A percentile compares a stretch with the other conserved stretches of the same genome.
These are phyloP conservation scores for Triangularia verruculosa DNA, from an alignment of 2,329 filamentous ascomycete species.

Conservation along the genomic window DNA sequence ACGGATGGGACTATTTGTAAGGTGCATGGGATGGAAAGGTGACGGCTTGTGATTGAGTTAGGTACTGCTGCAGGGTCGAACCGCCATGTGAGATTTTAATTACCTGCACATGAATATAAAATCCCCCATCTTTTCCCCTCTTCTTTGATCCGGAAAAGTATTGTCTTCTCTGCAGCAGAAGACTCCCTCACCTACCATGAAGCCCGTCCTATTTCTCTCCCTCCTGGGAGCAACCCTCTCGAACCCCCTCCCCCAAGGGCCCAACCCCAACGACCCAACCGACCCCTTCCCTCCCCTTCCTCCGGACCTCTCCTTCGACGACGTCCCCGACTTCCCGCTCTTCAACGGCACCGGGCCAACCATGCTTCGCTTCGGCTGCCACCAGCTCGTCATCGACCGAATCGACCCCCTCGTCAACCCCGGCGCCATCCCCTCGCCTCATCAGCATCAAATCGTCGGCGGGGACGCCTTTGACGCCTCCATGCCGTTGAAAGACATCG, in stretches of 20 bases:
- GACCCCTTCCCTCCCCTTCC: background rate
- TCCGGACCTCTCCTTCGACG: background rate
- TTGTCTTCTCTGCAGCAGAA: background rate
- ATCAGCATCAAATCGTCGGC: slow-evolving; percentile 30
- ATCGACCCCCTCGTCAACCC: slow-evolving; percentile 31
- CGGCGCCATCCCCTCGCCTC: slow-evolving; percentile 24
- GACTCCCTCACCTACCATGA: background rate
- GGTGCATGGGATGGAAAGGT: background rate
- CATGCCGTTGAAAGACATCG: slow-evolving; percentile 24
- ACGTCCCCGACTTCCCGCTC: slow-evolving; percentile 18
- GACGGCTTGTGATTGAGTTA: background rate
- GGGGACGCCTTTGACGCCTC: slow-evolving; percentile 29
- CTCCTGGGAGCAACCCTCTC: background rate
- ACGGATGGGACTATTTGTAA: background rate
- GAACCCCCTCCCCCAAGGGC: background rate
- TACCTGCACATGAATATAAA: background rate
- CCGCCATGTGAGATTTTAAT: background rate
- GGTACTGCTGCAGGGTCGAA: background rate
- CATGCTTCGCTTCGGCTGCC: slow-evolving; percentile 25
- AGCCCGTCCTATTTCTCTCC: background rate
- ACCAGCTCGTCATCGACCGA: slow-evolving; percentile 14
- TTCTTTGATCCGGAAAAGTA: background rate
- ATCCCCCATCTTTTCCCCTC: background rate
- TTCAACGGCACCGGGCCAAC: slow-evolving; percentile 26
- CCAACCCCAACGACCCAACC: background rate